These are phyloP conservation scores for Yamadazyma buinensis DNA, from an alignment of 1,139 yeast species.

Conservation along the genomic window DNA sequence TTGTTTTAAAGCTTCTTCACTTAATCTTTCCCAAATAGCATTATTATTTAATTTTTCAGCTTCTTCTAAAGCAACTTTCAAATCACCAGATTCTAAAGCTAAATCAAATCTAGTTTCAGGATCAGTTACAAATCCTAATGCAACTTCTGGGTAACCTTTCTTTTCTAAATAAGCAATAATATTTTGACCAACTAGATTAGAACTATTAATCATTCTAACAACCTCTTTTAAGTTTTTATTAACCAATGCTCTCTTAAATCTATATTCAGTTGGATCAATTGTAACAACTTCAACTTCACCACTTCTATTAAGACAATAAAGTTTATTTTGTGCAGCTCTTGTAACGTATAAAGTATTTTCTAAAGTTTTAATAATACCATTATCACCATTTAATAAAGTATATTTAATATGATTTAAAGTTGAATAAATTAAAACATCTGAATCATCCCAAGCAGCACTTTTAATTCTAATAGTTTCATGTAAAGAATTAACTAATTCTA, in stretches of 20 bases:
- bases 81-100: constrained; percentile 90
- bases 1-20: constrained; percentile 82
- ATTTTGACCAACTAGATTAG: constrained; percentile 95
- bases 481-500: constrained; percentile 77
- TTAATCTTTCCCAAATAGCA: constrained; percentile 76
- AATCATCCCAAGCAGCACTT: constrained; percentile 97
- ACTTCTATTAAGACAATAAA: constrained; percentile 77
- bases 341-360: constrained; percentile 87
- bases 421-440: constrained; percentile 86
- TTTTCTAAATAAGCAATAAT: constrained; percentile 93
- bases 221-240: constrained; percentile 91
- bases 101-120: constrained; percentile 94
- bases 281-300: constrained; percentile 77
- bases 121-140: constrained; percentile 94
- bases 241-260: constrained; percentile 90
- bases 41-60: constrained; percentile 73
- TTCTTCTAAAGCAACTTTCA: constrained; percentile 82
- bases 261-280: constrained; percentile 95
- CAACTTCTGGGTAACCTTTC: constrained; percentile 92
- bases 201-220: constrained; percentile 78
- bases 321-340: constrained; percentile 64
- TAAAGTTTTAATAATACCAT: constrained; percentile 88
- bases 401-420: constrained; percentile 96
- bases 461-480: constrained; percentile 97
- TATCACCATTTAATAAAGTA: constrained; percentile 88